Evolutionary conservation across 2,329 filamentous ascomycete genomes (phyloP).

Genomic region (Teratosphaeria zuluensis): DNA sequence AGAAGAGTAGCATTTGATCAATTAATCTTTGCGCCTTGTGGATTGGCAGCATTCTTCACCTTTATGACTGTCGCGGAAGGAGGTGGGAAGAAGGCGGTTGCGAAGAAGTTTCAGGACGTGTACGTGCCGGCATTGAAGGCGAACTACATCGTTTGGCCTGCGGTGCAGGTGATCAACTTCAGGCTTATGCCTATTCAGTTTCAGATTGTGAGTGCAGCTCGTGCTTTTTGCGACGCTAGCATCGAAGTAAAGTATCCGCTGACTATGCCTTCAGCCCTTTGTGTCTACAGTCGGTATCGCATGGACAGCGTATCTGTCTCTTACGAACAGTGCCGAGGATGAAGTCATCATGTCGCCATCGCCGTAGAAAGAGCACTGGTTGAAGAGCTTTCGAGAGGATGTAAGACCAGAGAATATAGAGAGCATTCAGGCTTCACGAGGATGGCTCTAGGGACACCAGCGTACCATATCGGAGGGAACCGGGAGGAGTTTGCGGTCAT

Average conservation of each 20-base stretch:
- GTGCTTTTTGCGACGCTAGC: neutral
- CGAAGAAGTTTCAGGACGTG: slow-evolving; percentile 82
- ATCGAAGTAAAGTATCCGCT: neutral
- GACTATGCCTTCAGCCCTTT: slow-evolving; percentile 57
- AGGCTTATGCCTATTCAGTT: slow-evolving; percentile 89
- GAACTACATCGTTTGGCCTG: slow-evolving; percentile 91
- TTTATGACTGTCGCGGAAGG: slow-evolving; percentile 96
- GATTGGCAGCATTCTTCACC: slow-evolving; percentile 81
- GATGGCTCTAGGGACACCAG: neutral
- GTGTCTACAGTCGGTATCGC: slow-evolving; percentile 92
- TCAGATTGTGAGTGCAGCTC: slow-evolving; percentile 63
- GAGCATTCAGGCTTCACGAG: neutral
- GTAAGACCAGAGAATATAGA: neutral
- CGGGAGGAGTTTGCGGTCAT: neutral
- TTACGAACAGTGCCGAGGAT: slow-evolving; percentile 80
- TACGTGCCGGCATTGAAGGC: slow-evolving; percentile 91
- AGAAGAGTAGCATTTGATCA: slow-evolving; percentile 92
- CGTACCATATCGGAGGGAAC: neutral
- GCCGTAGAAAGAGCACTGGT: neutral
- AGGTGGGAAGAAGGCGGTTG: slow-evolving; percentile 68
- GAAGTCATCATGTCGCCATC: slow-evolving; percentile 8
- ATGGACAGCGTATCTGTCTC: slow-evolving; percentile 92
- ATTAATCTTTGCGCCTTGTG: slow-evolving; percentile 82
- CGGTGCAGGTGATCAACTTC: slow-evolving; percentile 95
- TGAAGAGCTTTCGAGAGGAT: neutral